Evolutionary conservation across 1,139 yeast genomes (phyloP).

Genomic region (Kodamaea sp.): DNA sequence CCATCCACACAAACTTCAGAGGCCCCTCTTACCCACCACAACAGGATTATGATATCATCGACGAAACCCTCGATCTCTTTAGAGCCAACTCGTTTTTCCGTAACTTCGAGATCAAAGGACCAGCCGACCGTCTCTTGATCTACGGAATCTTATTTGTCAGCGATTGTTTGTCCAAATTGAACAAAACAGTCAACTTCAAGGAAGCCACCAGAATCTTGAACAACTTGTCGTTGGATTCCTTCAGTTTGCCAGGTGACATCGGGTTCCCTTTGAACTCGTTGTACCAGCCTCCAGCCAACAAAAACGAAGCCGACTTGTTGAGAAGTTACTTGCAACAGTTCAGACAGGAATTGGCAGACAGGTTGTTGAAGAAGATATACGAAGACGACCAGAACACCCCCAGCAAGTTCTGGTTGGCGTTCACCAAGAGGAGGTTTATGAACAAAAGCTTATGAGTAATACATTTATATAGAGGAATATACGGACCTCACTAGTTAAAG

Average conservation of each 20-base stretch:
- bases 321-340: slow-evolving; percentile 84
- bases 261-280: slow-evolving; percentile 89
- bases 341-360: slow-evolving; percentile 87
- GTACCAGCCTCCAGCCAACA: slow-evolving; percentile 74
- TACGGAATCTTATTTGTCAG: slow-evolving; percentile 92
- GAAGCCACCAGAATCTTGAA: slow-evolving; percentile 79
- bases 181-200: slow-evolving; percentile 40
- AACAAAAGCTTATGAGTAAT: slow-evolving; percentile 61
- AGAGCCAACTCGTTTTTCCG: slow-evolving; percentile 95
- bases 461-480: background rate
- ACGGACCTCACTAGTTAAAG: too few species aligned
- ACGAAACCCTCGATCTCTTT: slow-evolving; percentile 86
- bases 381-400: slow-evolving; percentile 54
- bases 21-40: slow-evolving; percentile 90
- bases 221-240: slow-evolving; percentile 83
- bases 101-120: slow-evolving; percentile 95
- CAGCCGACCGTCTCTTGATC: slow-evolving; percentile 90
- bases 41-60: slow-evolving; percentile 86
- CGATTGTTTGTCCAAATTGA: slow-evolving; percentile 74
- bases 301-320: slow-evolving; percentile 75
- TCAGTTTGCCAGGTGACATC: slow-evolving; percentile 92
- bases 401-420: slow-evolving; percentile 91
- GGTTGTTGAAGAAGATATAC: slow-evolving; percentile 77
- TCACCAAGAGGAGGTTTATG: slow-evolving; percentile 94
- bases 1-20: slow-evolving; percentile 78